A percentile compares a stretch with the other conserved stretches of the same genome.
Evolutionary conservation across 495 filamentous ascomycete genomes (phyloP).

Genomic region (Rhizodiscina lignyota): DNA sequence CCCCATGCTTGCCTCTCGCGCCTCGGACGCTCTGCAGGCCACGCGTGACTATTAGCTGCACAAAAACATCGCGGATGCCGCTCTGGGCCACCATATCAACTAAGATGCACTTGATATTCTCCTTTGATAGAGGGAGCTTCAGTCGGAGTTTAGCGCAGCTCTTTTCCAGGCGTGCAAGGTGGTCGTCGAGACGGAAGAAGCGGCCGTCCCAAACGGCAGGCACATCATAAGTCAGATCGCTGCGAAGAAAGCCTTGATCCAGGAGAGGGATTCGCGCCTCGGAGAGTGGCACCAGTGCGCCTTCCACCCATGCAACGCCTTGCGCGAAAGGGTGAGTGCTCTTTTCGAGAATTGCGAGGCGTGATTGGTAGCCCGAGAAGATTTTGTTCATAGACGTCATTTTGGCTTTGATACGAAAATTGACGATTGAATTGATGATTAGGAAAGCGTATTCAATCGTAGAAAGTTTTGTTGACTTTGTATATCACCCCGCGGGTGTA

Average conservation of each 20-base stretch:
- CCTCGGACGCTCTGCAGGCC: constrained; percentile 21
- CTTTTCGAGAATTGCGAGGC: no score
- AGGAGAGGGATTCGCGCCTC: constrained; percentile 24
- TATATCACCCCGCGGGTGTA: no score
- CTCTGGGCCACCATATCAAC: constrained; percentile 22
- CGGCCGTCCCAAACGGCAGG: constrained; percentile 27
- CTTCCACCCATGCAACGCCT: no score
- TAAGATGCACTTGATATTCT: constrained; percentile 20
- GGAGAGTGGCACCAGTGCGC: no score
- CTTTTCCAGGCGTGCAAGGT: constrained; percentile 18
- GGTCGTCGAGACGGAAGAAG: constrained; percentile 23
- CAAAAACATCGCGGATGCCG: constrained; percentile 25
- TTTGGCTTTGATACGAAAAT: no score
- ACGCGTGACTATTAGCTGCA: constrained; percentile 26
- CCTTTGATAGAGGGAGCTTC: constrained; percentile 17
- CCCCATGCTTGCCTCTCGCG: constrained; percentile 11
- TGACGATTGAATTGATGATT: no score
- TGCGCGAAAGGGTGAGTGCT: no score
- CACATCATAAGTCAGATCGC: constrained; percentile 27
- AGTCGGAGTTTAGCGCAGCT: constrained; percentile 24
- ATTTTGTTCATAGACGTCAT: no score
- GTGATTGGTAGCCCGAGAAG: no score
- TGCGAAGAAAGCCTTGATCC: constrained; percentile 27
- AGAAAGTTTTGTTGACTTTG: no score
- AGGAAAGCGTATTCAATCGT: no score